Base-by-base conservation (phyloP, 306 rosid species). In the Adenanthera pavonina region DNA sequence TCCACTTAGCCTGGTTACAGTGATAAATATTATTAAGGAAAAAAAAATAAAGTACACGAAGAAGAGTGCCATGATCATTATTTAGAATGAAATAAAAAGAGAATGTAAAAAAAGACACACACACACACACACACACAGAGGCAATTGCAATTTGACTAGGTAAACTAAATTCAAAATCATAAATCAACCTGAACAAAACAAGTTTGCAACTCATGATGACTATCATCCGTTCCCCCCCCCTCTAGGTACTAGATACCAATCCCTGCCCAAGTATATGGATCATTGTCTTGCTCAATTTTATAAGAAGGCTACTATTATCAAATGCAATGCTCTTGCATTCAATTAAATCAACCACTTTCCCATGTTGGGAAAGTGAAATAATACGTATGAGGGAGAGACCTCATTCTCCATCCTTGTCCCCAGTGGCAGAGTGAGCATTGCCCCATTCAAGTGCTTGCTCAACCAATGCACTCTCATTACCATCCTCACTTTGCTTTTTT, bases 1-100 rank as follows among this genome's bases (percentile, higher is more conserved):
- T 59, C 83, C 59, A 25, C 72, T 70, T 60, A 51, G 8, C 83
- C 83, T 80, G 83, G 57, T 33, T 1, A 56, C 30, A 16, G 3
- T 13, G 19, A 40, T 20, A 75, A 59, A 60, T 33, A 69, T 43
- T 69, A 66, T 11, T 8, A 2, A 13, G 19, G 4, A 16, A 41
- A 78, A 36, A 54, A 0, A n/a, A 56, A 20, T 9, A 59, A 59
- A 59, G 2, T n/a, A n/a, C n/a, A n/a, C n/a, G 7, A 30, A 9
- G 69, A 38, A 72, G 48, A 56, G 54, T 64, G 13, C 11, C 62
- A 71, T 66, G 57, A 78, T 83, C 16, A 19, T 14, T 40, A 13
- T 46, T 35, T 64, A 64, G 62, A 38, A 17, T 52, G 14, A 16
- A 62, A 52, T 65, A 62, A 62, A 70, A 19, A 64, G 48, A 33